A percentile compares a stretch with the other conserved stretches of the same genome.
Evolutionary conservation across 78 protist species (phyloP).

Genomic region (Anaeramoeba flamelloides): DNA sequence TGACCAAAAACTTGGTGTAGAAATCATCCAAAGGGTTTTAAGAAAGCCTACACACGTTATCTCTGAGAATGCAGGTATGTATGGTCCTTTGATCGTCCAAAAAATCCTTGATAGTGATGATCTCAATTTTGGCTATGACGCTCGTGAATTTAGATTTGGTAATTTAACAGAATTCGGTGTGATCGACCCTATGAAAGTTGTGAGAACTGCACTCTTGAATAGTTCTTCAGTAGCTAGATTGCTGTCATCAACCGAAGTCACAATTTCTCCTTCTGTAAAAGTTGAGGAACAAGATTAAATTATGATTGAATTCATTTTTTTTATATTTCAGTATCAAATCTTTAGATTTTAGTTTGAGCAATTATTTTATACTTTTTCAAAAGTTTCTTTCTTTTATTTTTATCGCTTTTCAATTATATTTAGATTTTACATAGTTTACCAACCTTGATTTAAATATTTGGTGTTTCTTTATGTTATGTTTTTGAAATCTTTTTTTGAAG

Average conservation of each 20-base stretch:
- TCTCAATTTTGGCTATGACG: slow-evolving; percentile 9
- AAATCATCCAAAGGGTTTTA: slow-evolving; percentile 5
- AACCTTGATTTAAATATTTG: too few species aligned
- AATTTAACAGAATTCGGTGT: slow-evolving; percentile 3
- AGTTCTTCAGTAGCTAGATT: background rate
- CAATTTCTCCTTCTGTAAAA: too few species aligned
- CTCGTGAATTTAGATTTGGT: slow-evolving; percentile 1
- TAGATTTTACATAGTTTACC: too few species aligned
- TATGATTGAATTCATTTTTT: too few species aligned
- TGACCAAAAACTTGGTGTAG: background rate
- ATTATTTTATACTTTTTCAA: too few species aligned
- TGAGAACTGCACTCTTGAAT: background rate
- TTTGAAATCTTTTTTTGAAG: too few species aligned
- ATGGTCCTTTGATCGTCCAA: slow-evolving; percentile 1
- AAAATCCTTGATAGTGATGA: background rate
- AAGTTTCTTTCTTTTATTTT: too few species aligned
- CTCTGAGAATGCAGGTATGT: slow-evolving; percentile 2
- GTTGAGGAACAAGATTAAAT: too few species aligned
- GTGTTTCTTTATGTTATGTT: too few species aligned
- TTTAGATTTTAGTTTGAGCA: too few species aligned
- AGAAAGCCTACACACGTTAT: background rate
- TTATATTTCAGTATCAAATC: too few species aligned
- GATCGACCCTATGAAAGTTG: slow-evolving; percentile 14
- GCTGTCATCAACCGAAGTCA: background rate
- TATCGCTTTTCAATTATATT: too few species aligned